Base-by-base conservation (phyloP, 768 basidiomycete genomes). In the Hericium coralloides region DNA sequence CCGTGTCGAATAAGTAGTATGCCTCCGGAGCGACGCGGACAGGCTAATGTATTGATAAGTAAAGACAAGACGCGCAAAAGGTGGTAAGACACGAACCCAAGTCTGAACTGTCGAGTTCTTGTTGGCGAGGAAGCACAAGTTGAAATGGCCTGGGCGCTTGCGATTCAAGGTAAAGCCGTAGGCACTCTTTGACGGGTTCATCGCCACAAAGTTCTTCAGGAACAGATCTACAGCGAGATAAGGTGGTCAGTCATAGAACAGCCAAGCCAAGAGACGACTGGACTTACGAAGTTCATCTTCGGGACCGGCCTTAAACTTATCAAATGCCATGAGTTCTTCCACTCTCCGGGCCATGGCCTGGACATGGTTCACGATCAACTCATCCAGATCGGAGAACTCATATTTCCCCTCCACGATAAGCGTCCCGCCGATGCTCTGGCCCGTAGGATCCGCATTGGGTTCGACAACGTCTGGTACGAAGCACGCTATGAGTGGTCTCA, bases 161-260 rank as follows among this genome's bases (percentile, higher is more conserved):
- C 89, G 81, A 67, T 98, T 95, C 56, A 95, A 74, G 14, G 88
- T 89, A 69, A 98, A 99, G 12, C 92, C 95, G 66, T 99, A 99
- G 72, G 93, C 91, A 67, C 92, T 93, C 74, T 90, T 89, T 6
- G 87, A 87, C 4, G 94, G 95, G 67, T 98, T 95, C 39, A 95
- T 94, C 49, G 89, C 87, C 26, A 95, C 83, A 64, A 87, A 92
- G 62, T 93, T 94, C 67, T 88, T 90, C 63, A 98, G 72, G 71
- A 84, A 94, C 20, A 89, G 70, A 68, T 95, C 95, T 97, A 58
- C 2, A 39, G 23, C 6, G 26, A 62, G 14, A 45, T 56, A 57
- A 47, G 45, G 51, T 18, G 22, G 17, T 23, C 36, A n/a, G 38
- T 50, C 23, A 23, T 10, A 25, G 45, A 31, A 55, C 2, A 57